Percentiles rank a stretch among this genome's conserved stretches.
Evolutionary conservation across 176 grass and related monocot species (phyloP).

Genomic region (Carex scoparia): DNA sequence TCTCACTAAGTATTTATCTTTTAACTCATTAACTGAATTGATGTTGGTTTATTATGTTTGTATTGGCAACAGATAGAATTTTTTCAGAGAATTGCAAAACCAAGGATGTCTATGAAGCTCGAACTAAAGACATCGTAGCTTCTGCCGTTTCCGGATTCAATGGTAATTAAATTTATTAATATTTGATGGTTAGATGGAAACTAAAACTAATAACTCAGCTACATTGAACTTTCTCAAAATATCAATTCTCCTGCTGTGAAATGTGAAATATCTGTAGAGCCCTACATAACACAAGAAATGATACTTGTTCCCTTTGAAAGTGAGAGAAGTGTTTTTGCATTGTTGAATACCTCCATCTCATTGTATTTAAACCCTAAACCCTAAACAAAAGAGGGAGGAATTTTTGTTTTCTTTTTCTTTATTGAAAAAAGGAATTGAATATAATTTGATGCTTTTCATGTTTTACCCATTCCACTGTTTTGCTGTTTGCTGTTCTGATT

Average conservation of each 20-base stretch:
- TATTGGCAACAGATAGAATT: constrained; percentile 39
- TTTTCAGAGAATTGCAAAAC: constrained; percentile 73
- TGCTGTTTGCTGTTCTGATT: constrained; percentile 7
- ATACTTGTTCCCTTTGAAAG: too few species aligned
- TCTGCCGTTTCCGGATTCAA: constrained; percentile 81
- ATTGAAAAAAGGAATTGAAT: not conserved
- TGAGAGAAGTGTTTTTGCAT: too few species aligned
- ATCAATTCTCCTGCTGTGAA: too few species aligned
- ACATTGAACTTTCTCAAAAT: too few species aligned
- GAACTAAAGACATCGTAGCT: constrained; percentile 72
- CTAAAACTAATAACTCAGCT: not conserved
- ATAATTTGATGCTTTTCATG: not conserved
- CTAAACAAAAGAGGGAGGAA: not conserved
- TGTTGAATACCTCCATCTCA: not conserved
- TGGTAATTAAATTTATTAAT: constrained; percentile 30
- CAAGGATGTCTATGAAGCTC: constrained; percentile 45
- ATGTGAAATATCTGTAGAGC: too few species aligned
- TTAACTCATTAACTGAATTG: not conserved
- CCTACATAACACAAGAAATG: too few species aligned
- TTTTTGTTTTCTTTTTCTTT: not conserved
- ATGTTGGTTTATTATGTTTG: not conserved
- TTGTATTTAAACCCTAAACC: too few species aligned
- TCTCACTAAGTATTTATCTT: not conserved
- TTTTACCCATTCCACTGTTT: not conserved
- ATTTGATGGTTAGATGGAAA: not conserved